Base-by-base conservation (phyloP, 2,329 filamentous ascomycete genomes). In the Aspergillus tubingensis region DNA sequence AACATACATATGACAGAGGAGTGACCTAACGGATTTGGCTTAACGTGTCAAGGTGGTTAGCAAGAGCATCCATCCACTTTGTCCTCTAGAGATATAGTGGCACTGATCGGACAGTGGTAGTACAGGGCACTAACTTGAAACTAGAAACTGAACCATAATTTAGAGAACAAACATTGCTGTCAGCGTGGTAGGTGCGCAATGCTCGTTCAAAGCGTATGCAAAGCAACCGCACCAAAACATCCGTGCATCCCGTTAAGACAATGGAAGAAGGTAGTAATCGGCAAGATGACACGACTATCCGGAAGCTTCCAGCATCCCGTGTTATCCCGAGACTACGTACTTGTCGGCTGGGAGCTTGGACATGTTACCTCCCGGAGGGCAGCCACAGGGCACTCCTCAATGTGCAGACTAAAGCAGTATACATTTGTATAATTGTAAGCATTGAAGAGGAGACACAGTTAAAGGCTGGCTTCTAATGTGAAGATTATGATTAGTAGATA, bases 161-260 rank as follows among this genome's bases (percentile, higher is more conserved):
- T 32, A 3, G n/a, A 27, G 25, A 30, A 50, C n/a, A 50, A 30
- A 50, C n/a, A 50, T 50, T 19, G 6, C 25, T 50, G 25, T 50
- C 47, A 30, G 47, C 15, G 47, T 50, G 47, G 47, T 50, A 11
- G 41, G n/a, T 30, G 30, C 25, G 47, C 47, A 11, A n/a, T 32
- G 11, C 11, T 48, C 13, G 15, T 27, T n/a, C 25, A n/a, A 50
- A 32, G 47, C 47, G 52, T 13, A 43, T 41, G 52, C 38, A 54
- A 36, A 5, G 39, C 38, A 15, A 54, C 43, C 38, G 50, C 50
- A 25, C 30, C 50, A 52, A 52, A 52, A 52, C 32, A 52, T 52
- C 50, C 50, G 50, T 52, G 50, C 50, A 52, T 39, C 10, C 30
- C 50, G n/a, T 39, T 15, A 15, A 39, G 30, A 52, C 17, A 19